These are phyloP conservation scores for Ustilago vetiveriae DNA, from an alignment of 1,284 basidiomycete genomes.

Conservation along the genomic window DNA sequence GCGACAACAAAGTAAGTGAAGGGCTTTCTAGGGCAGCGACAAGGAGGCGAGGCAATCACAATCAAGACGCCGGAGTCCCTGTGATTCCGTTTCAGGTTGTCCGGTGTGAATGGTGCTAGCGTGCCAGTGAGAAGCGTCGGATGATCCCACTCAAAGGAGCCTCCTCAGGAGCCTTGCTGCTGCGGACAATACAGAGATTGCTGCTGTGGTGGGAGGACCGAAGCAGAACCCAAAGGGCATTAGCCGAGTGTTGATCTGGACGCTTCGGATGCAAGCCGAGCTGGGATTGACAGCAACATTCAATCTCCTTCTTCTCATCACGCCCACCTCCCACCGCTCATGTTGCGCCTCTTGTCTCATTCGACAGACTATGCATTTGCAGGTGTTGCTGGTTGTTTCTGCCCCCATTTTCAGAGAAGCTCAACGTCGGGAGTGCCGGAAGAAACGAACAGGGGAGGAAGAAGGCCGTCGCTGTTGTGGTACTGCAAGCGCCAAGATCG, in stretches of 20 bases:
- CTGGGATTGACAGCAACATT: conserved; percentile 6
- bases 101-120: background rate
- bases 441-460: too few species aligned
- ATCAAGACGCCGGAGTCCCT: conserved; percentile 36
- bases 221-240: too few species aligned
- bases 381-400: too few species aligned
- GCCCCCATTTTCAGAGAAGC: too few species aligned
- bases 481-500: conserved; percentile 9
- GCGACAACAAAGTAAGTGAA: conserved; percentile 1
- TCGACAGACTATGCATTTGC: too few species aligned
- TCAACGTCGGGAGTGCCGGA: too few species aligned
- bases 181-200: background rate
- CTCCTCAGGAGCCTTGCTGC: background rate
- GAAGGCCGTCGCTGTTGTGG: background rate
- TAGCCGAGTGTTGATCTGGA: too few species aligned
- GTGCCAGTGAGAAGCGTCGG: conserved; percentile 1
- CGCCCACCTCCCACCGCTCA: background rate
- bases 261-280: conserved; percentile 28
- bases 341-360: too few species aligned
- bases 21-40: too few species aligned
- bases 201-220: too few species aligned
- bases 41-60: background rate
- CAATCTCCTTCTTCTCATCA: background rate
- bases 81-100: conserved; percentile 4
- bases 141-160: background rate